Base-by-base conservation (phyloP, 305 asterid genomes). In the Fraxinus paxiana region DNA sequence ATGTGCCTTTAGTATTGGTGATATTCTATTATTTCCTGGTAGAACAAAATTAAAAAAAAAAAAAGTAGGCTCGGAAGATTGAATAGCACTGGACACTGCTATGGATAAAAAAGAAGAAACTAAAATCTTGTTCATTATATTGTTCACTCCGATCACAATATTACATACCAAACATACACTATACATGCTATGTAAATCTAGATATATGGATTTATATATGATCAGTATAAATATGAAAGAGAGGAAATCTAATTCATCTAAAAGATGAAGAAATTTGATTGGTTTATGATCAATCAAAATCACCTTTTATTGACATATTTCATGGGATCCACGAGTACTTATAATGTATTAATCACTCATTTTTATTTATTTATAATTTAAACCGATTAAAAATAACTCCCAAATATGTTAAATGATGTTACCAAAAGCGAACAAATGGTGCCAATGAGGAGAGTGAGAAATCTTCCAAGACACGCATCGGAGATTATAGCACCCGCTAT, bases 401-500 rank as follows among this genome's bases (percentile, higher is more conserved):
- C 51, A 41, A 41, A 10, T 41, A 10, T 12, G 20, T 22, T 54
- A 63, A 63, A 63, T 12, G n/a, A 26, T 22, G 77, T 12, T 90
- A 93, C 98, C 91, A 87, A 37, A 20, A 94, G 76, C 6, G 94
- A 82, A 48, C 84, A 83, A 56, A 88, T 22, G 43, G 97, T 87
- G 81, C 97, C 98, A 20, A 77, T 77, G 77, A 94, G 90, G 71
- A 94, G 97, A 12, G 98, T 94, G 4, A 85, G 92, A 73, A 88
- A 94, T 8, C 91, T 82, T 35, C 97, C 95, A 5, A 90, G 77
- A 82, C 77, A 90, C 0, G 84, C 94, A 78, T 94, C 97, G 4
- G 98, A 92, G 76, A 86, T 38, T 18, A 91, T 51, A 2, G 97
- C 98, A 15, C 97, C 97, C 0, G 84, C 89, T 1, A 92, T 83